phyloP scores from a whole-genome alignment of 140 eudicot genomes.

The Oenanthe javanica region DNA sequence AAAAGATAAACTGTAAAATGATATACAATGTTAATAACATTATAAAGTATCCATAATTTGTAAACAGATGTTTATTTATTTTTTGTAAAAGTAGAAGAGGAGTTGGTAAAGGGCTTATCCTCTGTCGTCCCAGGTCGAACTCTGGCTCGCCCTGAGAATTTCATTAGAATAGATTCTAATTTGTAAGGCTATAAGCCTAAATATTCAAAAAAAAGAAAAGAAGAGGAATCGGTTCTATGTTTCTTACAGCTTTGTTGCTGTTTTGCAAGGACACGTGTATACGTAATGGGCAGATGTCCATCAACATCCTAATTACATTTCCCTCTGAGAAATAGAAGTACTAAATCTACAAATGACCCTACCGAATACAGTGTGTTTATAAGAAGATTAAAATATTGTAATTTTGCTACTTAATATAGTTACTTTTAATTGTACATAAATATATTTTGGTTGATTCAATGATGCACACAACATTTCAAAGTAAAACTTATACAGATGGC shows the following conservation, averaged over 20 bases:
- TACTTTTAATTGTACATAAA: not conserved
- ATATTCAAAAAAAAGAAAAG: too few relatives aligned
- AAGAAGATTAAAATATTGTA: not conserved
- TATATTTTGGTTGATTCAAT: not conserved
- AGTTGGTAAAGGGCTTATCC: not conserved
- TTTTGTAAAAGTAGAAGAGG: not conserved
- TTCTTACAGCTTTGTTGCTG: not conserved
- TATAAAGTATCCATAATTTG: not conserved
- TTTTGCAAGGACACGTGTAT: not conserved
- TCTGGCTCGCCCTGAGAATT: too few relatives aligned
- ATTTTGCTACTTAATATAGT: not conserved
- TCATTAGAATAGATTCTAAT: too few relatives aligned
- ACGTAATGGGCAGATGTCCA: not conserved
- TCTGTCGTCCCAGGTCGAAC: too few relatives aligned
- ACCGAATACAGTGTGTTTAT: not conserved
- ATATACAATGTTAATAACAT: not conserved
- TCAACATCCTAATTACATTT: not conserved
- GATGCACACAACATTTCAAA: not conserved
- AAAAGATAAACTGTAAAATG: not conserved
- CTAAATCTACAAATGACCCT: not conserved
- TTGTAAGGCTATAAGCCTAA: too few relatives aligned
- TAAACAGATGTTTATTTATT: not conserved
- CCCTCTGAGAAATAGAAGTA: not conserved
- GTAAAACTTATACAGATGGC: not conserved
- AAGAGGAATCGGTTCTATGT: not conserved